These are phyloP conservation scores for Exophiala viscosa DNA, from an alignment of 2,329 filamentous ascomycete genomes.

Conservation along the genomic window DNA sequence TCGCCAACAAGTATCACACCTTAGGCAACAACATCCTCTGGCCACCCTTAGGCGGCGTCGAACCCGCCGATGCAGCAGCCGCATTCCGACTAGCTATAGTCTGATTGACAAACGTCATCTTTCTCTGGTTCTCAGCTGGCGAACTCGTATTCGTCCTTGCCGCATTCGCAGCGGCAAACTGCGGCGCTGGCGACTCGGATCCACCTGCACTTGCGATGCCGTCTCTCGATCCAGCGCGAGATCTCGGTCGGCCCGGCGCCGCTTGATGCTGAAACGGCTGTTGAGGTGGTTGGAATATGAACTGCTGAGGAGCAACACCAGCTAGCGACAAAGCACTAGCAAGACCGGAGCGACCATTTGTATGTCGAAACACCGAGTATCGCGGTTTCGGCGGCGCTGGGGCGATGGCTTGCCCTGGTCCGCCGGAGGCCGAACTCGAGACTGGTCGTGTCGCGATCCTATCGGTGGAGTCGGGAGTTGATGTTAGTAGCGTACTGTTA, in stretches of 20 bases:
- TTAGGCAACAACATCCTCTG: constrained; percentile 21
- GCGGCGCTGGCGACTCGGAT: neutral
- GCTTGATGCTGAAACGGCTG: constrained; percentile 21
- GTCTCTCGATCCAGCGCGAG: constrained; percentile 2
- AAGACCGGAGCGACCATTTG: neutral
- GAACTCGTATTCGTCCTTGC: constrained; percentile 1
- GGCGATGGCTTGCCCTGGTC: constrained; percentile 21
- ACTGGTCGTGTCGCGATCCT: neutral
- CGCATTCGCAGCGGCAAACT: neutral
- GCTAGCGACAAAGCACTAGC: neutral
- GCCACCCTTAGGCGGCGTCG: constrained; percentile 11
- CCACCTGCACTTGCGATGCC: constrained; percentile 1
- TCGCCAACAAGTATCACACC: too few relatives aligned
- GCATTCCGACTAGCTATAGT: constrained; percentile 19
- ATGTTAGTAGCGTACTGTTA: neutral
- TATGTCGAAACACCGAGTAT: constrained; percentile 11
- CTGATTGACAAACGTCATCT: constrained; percentile 24
- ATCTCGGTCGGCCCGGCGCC: constrained; percentile 2
- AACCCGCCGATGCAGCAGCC: constrained; percentile 5
- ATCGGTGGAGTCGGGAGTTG: neutral
- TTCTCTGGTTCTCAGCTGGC: constrained; percentile 13
- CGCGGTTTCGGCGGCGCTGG: constrained; percentile 18
- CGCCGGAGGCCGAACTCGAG: constrained; percentile 7
- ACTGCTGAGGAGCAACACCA: constrained; percentile 10
- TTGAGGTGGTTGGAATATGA: constrained; percentile 23